Evolutionary conservation across 108 stramenopile genomes (phyloP).

Genomic region (Aurantiochytrium sp.): DNA sequence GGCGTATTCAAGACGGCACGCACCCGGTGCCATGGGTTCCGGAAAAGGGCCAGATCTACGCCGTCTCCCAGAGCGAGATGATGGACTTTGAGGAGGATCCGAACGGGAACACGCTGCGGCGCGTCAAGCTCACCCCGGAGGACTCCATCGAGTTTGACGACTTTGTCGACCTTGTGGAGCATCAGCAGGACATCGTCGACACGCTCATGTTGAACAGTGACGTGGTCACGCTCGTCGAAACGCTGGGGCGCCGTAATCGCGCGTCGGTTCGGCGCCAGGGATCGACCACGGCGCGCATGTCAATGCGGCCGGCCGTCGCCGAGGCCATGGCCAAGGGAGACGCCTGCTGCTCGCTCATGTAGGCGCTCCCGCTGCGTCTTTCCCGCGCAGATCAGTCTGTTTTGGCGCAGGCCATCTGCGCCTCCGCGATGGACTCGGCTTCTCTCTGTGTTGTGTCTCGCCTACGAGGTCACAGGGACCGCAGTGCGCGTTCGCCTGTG

Average conservation of each 20-base stretch:
- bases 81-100: not conserved
- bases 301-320: not conserved
- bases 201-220: not conserved
- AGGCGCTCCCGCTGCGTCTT: not conserved
- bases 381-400: too few species aligned
- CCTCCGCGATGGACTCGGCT: too few species aligned
- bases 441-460: too few species aligned
- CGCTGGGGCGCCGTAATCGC: not conserved
- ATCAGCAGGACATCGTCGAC: not conserved
- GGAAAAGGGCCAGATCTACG: constrained; percentile 17
- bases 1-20: not conserved
- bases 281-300: not conserved
- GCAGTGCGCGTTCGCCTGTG: too few species aligned
- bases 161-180: not conserved
- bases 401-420: too few species aligned
- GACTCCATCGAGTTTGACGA: constrained; percentile 6
- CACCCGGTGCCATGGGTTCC: constrained; percentile 1
- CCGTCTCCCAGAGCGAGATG: constrained; percentile 21
- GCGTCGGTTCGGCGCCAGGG: too few species aligned
- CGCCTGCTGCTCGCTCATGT: not conserved
- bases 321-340: not conserved
- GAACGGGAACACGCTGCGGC: not conserved
- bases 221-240: not conserved
- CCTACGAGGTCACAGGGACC: too few species aligned
- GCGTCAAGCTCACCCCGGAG: not conserved